Base-by-base conservation (phyloP, 345 rosid species). In the Draba incana region DNA sequence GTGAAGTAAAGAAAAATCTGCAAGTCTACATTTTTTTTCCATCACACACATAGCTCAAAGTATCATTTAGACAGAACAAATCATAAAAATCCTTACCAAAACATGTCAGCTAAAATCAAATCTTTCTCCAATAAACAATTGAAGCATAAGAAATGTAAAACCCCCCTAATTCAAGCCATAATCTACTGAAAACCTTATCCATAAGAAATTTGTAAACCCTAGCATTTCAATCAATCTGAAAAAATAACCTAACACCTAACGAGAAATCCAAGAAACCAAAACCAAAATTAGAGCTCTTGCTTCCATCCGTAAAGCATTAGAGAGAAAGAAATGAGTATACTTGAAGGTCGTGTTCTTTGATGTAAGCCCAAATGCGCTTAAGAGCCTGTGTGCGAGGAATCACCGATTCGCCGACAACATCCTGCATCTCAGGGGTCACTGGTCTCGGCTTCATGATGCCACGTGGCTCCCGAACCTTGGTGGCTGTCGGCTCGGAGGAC, bases 321-420 rank as follows among this genome's bases (percentile, higher is more conserved):
- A 52, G 42, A 64, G 46, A 58, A 15, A 42, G 16, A 31, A 2
- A 10, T 28, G 10, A 42, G 3, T n/a, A 15, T 57, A 90, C 99
- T 88, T 94, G 99, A 75, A 94, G 97, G 77, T 88, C 87, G 72
- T 81, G 69, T 68, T 82, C 85, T 75, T 91, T 94, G 68, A 94
- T 94, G 73, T 94, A 75, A n/a, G 85, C 98, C 98, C 99, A 94
- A 68, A 91, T 88, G 59, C 25, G 81, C 78, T 91, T 94, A 39
- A 91, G 84, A 53, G 87, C 96, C 67, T 94, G 90, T 2, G 99
- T 91, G 28, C 99, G 97, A 56, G 99, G 76, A 41, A 94, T 88
- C 61, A 81, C 99, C 4, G 96, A 71, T 14, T 77, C 88, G 7
- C 98, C 99, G 2, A 91, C 93, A 2, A 91, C 38, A 30, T 86